Percentiles rank a stretch among this genome's conserved stretches.
phyloP scores from a whole-genome alignment of 2,329 filamentous ascomycete species.

The Cercospora sojina region DNA sequence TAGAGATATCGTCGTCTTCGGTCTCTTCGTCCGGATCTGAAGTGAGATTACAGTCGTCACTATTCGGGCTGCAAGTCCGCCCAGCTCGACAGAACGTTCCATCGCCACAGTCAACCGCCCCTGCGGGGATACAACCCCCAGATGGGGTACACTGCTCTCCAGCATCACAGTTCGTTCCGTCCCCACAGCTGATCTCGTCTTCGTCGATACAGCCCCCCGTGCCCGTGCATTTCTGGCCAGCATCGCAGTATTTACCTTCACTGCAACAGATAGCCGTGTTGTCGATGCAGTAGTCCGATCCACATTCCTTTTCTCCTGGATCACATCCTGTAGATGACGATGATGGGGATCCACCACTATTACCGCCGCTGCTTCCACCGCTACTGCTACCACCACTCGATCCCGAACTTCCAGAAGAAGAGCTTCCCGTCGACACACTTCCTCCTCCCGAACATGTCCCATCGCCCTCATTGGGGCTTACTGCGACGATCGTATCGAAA shows the following conservation, averaged over 20 bases:
- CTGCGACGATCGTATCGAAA: constrained; percentile 8
- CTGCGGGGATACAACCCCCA: not conserved
- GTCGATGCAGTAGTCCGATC: not conserved
- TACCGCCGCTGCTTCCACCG: not conserved
- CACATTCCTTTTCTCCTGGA: not conserved
- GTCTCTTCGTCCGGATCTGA: not conserved
- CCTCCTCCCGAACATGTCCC: not conserved
- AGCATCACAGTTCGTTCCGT: not conserved
- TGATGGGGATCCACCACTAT: not conserved
- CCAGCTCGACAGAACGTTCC: not conserved
- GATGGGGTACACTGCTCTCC: not conserved
- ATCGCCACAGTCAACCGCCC: not conserved
- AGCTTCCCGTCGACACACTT: not conserved
- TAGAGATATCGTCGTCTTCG: not conserved
- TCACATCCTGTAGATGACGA: not conserved
- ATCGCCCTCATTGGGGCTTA: not conserved
- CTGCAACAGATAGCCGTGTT: not conserved
- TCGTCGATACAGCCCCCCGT: not conserved
- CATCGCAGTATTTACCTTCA: not conserved
- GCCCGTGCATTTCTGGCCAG: not conserved
- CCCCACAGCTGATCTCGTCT: not conserved
- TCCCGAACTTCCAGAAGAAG: not conserved
- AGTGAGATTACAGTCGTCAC: not conserved
- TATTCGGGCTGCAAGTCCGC: not conserved
- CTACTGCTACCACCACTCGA: not conserved